Percentiles rank a stretch among this genome's conserved stretches.
These are phyloP conservation scores for Chaetomium olivaceum DNA, from an alignment of 2,329 filamentous ascomycete genomes.

Conservation along the genomic window DNA sequence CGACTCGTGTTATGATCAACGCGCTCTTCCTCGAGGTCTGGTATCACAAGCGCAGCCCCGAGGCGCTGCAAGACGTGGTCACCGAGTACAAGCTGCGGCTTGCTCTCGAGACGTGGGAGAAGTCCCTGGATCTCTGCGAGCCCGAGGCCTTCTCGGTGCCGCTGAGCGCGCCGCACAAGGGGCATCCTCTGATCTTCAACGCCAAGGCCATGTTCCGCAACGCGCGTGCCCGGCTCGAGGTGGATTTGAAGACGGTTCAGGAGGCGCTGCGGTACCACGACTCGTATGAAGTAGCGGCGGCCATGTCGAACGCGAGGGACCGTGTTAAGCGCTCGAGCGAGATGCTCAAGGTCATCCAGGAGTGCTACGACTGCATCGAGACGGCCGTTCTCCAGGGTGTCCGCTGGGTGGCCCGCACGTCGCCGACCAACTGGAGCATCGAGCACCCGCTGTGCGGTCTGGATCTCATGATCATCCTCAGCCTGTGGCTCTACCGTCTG, in stretches of 20 bases:
- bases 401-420: slow-evolving; percentile 96
- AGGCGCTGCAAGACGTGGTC: slow-evolving; percentile 93
- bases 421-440: slow-evolving; percentile 97
- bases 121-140: slow-evolving; percentile 89
- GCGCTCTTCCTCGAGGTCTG: slow-evolving; percentile 97
- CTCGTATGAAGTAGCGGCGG: slow-evolving; percentile 92
- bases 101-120: slow-evolving; percentile 98
- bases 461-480: slow-evolving; percentile 97
- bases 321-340: slow-evolving; percentile 92
- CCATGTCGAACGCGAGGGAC: slow-evolving; percentile 92
- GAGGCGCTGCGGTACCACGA: slow-evolving; percentile 97
- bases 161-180: slow-evolving; percentile 90
- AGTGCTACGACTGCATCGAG: slow-evolving; percentile 97
- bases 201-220: slow-evolving; percentile 97
- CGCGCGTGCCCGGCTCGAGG: slow-evolving; percentile 85
- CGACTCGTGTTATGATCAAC: slow-evolving; percentile 97
- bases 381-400: slow-evolving; percentile 92
- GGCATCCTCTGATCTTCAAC: slow-evolving; percentile 96
- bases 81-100: slow-evolving; percentile 97
- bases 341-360: slow-evolving; percentile 98
- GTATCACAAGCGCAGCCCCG: slow-evolving; percentile 98
- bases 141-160: slow-evolving; percentile 85
- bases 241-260: slow-evolving; percentile 93
- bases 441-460: slow-evolving; percentile 96
- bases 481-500: slow-evolving; percentile 96